Evolutionary conservation across 257 asterid species (phyloP), one percentile per base, ranked within the genome.

Genomic region (Solanum piurae): DNA sequence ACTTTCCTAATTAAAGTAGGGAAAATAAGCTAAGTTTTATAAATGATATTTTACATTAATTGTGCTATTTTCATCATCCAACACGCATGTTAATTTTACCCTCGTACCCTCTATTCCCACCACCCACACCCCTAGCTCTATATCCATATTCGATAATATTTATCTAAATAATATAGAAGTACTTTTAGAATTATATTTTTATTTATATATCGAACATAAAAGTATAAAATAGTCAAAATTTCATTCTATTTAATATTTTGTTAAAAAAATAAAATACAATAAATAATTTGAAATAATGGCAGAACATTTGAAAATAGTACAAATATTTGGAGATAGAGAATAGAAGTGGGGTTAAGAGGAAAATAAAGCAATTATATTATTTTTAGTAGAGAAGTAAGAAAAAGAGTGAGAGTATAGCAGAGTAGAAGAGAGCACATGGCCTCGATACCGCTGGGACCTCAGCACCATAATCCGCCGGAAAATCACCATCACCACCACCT

Each of bases 371-470:
- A 25, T 42, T 36, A 58, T 12, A 58, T 8, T 72, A 72, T 8
- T 72, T 16, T 72, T 33, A 40, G 37, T 68, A 44, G 5, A 40
- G 16, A 9, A 27, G 20, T 37, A 83, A 31, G 58, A 13, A 60
- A 75, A 18, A 69, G 88, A 88, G 58, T 79, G 89, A 27, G 49
- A 52, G 82, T 12, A 64, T 73, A 55, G 75, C 36, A 11, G 44
- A 84, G 84, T n/a, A 72, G 42, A 18, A 33, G 23, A 72, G 42
- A 72, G 89, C 96, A 94, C 95, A 96, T 94, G 96, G 98, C 98
- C 77, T 94, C 95, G 94, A 90, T 94, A 95, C 98, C 98, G 88
- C 87, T 91, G 95, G 98, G 95, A 89, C 95, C 97, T 89, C 92
- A 91, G 89, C 92, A 92, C 82, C 93, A 90, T 89, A 91, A 91